phyloP scores from a whole-genome alignment of 257 asterid species.

The Lycium ferocissimum region DNA sequence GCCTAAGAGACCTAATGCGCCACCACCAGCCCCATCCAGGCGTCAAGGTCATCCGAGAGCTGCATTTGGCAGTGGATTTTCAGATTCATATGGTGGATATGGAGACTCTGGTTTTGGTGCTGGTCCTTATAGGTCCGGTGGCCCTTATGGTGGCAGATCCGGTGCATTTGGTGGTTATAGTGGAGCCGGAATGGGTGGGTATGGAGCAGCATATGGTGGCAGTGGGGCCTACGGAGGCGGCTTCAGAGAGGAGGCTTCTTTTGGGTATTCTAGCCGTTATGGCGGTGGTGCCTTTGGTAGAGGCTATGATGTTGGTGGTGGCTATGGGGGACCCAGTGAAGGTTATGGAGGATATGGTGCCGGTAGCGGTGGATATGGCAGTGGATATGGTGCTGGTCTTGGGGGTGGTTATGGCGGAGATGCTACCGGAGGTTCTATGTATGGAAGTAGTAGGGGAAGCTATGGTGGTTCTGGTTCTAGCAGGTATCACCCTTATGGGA shows the following conservation, averaged over 20 bases:
- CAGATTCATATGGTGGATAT: slow-evolving; percentile 44
- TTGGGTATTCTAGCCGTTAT: slow-evolving; percentile 36
- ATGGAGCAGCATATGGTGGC: slow-evolving; percentile 55
- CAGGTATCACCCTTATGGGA: slow-evolving; percentile 69
- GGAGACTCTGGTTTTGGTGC: slow-evolving; percentile 44
- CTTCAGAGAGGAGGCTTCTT: slow-evolving; percentile 31
- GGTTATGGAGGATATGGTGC: slow-evolving; percentile 34
- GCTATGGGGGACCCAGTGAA: slow-evolving; percentile 30
- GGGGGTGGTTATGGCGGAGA: slow-evolving; percentile 37
- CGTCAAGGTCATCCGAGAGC: slow-evolving; percentile 25
- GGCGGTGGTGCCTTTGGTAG: slow-evolving; percentile 31
- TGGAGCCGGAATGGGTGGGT: slow-evolving; percentile 36
- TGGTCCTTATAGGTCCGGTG: slow-evolving; percentile 37
- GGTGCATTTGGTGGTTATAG: slow-evolving; percentile 29
- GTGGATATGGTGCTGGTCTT: slow-evolving; percentile 40
- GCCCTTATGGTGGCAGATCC: slow-evolving; percentile 42
- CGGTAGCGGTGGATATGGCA: slow-evolving; percentile 26
- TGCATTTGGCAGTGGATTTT: slow-evolving; percentile 39
- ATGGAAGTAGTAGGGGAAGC: slow-evolving; percentile 45
- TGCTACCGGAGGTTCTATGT: slow-evolving; percentile 20
- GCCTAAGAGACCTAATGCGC: slow-evolving; percentile 58
- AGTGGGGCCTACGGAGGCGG: slow-evolving; percentile 48
- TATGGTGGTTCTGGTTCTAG: slow-evolving; percentile 51
- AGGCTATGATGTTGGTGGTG: slow-evolving; percentile 28
- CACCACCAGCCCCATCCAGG: slow-evolving; percentile 44